Evolutionary conservation across 306 rosid species (phyloP), one percentile per base, ranked within the genome.

Genomic region (Quercus berberidifolia): DNA sequence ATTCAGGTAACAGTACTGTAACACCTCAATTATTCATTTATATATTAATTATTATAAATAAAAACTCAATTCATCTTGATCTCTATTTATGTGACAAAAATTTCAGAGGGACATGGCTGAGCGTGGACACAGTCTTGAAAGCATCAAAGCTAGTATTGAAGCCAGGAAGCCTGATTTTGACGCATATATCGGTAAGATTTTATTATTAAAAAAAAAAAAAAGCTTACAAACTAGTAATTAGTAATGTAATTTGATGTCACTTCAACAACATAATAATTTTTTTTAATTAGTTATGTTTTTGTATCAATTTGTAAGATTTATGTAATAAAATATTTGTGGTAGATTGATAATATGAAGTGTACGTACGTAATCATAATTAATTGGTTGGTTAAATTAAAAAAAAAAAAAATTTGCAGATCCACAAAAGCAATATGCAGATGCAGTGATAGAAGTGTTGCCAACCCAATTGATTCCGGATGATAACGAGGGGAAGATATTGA

Each of bases 61-160:
- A 2, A 49, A 49, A 49, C 54, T 49, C 54, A 49, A 49, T 49
- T 49, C 54, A 13, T 49, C 56, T 12, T 81, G 43, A 78, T 62
- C 76, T 79, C 17, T 85, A 51, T 41, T 8, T 12, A 79, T 64
- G 55, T 68, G 28, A 31, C 46, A 78, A 79, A 60, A 74, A 80
- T 76, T 63, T 70, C 83, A 96, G 99, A 91, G 99, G 79, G 99
- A 96, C 88, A 96, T 96, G 99, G 97, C 99, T 38, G 99, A 96
- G 73, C 94, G 99, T 74, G 99, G 99, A 69, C 99, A 96, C 62
- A 96, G 99, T 74, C 99, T 96, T 49, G 99, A 96, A 85, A 96
- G 99, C 88, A 96, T 96, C 88, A 96, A 96, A 85, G 99, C 98
- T 82, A 96, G 99, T 75, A 96, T 96, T 54, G 93, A 96, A 87